Percentiles rank a stretch among this genome's conserved stretches.
Conservation (phyloP, 495 filamentous ascomycete species). For the Tuber borchii region DNA sequence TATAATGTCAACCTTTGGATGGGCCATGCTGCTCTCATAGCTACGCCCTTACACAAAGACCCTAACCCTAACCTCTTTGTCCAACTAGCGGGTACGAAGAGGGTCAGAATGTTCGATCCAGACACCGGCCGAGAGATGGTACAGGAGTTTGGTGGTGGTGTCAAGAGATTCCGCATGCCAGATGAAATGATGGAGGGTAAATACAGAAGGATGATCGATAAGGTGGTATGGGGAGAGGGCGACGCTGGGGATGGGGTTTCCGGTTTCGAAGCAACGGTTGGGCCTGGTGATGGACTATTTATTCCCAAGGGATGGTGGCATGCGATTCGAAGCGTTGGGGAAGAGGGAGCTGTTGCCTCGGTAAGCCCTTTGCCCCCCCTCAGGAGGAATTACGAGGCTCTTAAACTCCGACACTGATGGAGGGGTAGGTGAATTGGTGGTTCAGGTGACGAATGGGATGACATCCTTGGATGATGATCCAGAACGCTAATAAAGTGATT, state of each 20-base stretch:
- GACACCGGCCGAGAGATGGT: conserved; percentile 57
- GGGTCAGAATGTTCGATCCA: conserved; percentile 63
- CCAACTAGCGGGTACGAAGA: conserved; percentile 70
- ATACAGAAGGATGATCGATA: conserved; percentile 60
- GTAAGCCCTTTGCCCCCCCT: conserved; percentile 47
- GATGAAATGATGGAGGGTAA: conserved; percentile 88
- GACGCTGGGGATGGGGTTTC: conserved; percentile 37
- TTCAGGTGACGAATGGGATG: conserved; percentile 57
- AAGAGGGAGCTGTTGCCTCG: conserved; percentile 56
- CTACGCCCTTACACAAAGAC: conserved; percentile 83
- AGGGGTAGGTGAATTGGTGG: conserved; percentile 82
- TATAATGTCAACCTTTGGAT: conserved; percentile 87
- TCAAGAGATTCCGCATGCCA: conserved; percentile 54
- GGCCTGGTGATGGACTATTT: conserved; percentile 67
- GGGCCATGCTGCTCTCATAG: conserved; percentile 66
- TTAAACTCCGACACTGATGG: conserved; percentile 39
- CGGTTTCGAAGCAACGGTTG: conserved; percentile 56
- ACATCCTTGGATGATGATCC: neutral
- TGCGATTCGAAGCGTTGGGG: conserved; percentile 68
- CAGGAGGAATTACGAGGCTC: neutral
- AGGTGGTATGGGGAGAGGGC: conserved; percentile 59
- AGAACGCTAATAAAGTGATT: neutral
- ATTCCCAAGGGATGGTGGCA: conserved; percentile 97
- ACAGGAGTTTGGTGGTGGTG: conserved; percentile 51
- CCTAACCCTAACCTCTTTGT: conserved; percentile 92